phyloP scores from a whole-genome alignment of 257 asterid genomes.

The Anisodus acutangulus region DNA sequence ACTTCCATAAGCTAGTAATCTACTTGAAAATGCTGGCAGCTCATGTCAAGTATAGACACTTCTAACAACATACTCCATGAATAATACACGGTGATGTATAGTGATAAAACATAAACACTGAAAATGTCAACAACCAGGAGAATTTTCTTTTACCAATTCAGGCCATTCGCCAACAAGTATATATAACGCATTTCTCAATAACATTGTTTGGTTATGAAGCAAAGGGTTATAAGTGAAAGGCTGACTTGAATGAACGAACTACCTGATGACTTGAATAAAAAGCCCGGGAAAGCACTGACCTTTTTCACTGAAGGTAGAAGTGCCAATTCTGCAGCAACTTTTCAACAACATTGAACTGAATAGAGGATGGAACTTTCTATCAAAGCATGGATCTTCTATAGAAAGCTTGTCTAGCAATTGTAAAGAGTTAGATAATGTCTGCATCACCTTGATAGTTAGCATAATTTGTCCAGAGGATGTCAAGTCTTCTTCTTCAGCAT shows the following conservation, averaged over 20 bases:
- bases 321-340: not conserved
- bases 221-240: not conserved
- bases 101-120: not conserved
- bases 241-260: not conserved
- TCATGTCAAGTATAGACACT: not conserved
- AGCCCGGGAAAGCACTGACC: not conserved
- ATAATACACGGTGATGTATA: not conserved
- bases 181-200: not conserved
- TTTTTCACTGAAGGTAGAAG: not conserved
- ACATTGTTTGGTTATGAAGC: not conserved
- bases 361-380: not conserved
- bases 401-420: not conserved
- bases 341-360: not conserved
- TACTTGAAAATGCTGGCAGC: not conserved
- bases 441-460: too few species aligned
- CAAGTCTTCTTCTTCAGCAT: too few species aligned
- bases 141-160: not conserved
- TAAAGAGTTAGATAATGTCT: not conserved
- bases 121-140: constrained; percentile 1
- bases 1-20: constrained; percentile 16
- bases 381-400: not conserved
- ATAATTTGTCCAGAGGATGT: too few species aligned
- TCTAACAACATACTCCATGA: not conserved
- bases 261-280: not conserved
- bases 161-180: not conserved